Conservation (phyloP, 139 green algal genomes). For the Penium margaritaceum region DNA sequence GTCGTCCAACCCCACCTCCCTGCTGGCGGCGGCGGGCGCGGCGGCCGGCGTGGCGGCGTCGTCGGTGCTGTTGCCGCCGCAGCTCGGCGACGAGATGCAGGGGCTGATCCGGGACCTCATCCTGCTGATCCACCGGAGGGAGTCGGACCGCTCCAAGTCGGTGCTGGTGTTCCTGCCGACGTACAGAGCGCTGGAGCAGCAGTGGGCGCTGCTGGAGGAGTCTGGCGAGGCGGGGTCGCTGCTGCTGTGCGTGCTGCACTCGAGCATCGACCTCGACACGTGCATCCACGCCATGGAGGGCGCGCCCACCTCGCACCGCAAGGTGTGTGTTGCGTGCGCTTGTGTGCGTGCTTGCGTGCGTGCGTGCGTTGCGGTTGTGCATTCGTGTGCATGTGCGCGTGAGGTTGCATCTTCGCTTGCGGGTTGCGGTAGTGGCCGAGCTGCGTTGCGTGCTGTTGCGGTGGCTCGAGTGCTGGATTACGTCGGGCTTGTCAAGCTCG, state of each 20-base stretch:
- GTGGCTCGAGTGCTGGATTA: too few species aligned
- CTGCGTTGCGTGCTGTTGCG: too few species aligned
- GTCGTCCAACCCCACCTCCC: too few species aligned
- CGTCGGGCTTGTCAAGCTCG: too few species aligned
- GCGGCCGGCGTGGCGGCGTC: too few species aligned
- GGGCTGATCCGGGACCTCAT: conserved; percentile 13
- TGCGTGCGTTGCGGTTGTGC: too few species aligned
- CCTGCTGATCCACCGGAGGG: not conserved
- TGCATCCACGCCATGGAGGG: conserved; percentile 56
- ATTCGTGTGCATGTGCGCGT: too few species aligned
- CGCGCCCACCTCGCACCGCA: not conserved
- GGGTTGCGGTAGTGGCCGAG: too few species aligned
- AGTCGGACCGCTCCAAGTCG: conserved; percentile 50
- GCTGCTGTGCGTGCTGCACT: not conserved
- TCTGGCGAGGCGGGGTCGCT: not conserved
- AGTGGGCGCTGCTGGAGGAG: conserved; percentile 56
- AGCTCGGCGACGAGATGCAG: not conserved
- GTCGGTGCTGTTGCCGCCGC: too few species aligned
- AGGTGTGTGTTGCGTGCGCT: not conserved
- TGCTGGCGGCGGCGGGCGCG: too few species aligned
- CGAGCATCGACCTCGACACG: conserved; percentile 58
- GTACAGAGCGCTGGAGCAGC: conserved; percentile 63
- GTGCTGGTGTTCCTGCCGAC: conserved; percentile 67
- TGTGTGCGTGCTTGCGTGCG: too few species aligned
- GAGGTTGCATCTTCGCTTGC: too few species aligned